Evolutionary conservation across 2,329 filamentous ascomycete genomes (phyloP).

Genomic region (Aspergillus sp.): DNA sequence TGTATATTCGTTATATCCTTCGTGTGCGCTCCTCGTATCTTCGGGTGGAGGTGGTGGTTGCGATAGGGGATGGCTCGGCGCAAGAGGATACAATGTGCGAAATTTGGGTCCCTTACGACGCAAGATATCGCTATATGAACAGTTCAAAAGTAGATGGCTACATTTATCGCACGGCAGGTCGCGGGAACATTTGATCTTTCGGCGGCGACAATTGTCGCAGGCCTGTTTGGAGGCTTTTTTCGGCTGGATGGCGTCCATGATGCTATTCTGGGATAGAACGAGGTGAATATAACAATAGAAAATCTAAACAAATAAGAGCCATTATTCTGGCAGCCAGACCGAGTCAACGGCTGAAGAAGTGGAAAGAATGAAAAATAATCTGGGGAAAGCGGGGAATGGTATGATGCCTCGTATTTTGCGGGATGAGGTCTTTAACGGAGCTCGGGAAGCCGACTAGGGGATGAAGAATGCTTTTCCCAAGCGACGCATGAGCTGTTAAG

Average conservation of each 20-base stretch:
- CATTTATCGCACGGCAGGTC: conserved; percentile 38
- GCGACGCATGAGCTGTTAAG: no score
- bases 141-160: conserved; percentile 29
- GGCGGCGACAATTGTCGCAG: conserved; percentile 36
- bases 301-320: not conserved
- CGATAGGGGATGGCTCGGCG: conserved; percentile 28
- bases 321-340: no score
- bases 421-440: not conserved
- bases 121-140: conserved; percentile 34
- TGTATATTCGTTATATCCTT: no score
- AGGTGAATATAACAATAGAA: not conserved
- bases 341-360: no score
- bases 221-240: conserved; percentile 28
- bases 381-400: not conserved
- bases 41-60: not conserved
- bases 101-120: conserved; percentile 36
- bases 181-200: conserved; percentile 39
- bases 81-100: conserved; percentile 32
- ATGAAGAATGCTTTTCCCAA: not conserved
- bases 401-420: not conserved
- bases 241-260: conserved; percentile 17
- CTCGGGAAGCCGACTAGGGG: not conserved
- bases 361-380: no score
- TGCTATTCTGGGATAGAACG: not conserved
- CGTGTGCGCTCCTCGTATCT: no score